Conservation (phyloP, 23 red algal species). For the Gracilaria gracilis region DNA sequence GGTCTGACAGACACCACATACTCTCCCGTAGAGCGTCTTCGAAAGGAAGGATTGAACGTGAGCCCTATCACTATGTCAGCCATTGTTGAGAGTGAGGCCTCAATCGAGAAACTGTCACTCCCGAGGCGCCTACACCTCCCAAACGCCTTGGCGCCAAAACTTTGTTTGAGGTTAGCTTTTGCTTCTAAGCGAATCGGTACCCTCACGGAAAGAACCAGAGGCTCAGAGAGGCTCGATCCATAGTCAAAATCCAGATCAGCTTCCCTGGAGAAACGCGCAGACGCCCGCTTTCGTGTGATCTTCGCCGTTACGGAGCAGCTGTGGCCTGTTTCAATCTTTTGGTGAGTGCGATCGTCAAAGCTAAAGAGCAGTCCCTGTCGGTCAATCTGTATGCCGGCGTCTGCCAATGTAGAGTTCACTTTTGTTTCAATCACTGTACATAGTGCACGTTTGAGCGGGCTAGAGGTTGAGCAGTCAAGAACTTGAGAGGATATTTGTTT, state of each 20-base stretch:
- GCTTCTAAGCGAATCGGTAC: constrained; percentile 3
- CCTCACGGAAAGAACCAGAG: background rate
- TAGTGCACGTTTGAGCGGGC: background rate
- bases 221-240: background rate
- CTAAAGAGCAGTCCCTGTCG: background rate
- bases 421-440: background rate
- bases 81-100: background rate
- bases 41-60: background rate
- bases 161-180: background rate
- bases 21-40: background rate
- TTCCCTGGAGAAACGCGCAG: background rate
- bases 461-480: background rate
- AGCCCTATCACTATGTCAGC: constrained; percentile 7
- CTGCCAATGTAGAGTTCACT: constrained; percentile 1
- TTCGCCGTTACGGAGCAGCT: constrained; percentile 17
- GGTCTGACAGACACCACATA: background rate
- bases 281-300: background rate
- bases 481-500: background rate
- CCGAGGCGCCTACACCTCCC: constrained; percentile 15
- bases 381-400: constrained; percentile 3
- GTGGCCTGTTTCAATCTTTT: constrained; percentile 27
- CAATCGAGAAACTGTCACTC: constrained; percentile 3
- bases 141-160: constrained; percentile 19
- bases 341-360: constrained; percentile 9
- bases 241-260: background rate